Conservation (phyloP, 805 yeast species). For the Cyberlindnera maritima region DNA sequence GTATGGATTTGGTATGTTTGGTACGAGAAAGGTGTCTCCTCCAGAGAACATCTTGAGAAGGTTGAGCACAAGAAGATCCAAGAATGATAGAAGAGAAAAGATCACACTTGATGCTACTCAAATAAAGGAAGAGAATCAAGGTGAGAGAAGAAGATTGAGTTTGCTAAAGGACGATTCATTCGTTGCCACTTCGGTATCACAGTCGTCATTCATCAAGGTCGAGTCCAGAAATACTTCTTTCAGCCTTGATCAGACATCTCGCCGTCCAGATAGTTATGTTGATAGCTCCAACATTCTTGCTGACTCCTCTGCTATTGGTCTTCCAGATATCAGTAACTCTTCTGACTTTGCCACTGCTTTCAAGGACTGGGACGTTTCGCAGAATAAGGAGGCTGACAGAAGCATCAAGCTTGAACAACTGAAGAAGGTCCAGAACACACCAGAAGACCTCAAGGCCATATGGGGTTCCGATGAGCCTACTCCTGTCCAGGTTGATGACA, state of each 20-base stretch:
- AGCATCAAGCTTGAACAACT: background rate
- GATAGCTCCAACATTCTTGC: slow-evolving; percentile 2
- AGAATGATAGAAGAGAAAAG: slow-evolving; percentile 14
- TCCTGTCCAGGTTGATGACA: background rate
- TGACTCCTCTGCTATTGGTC: slow-evolving; percentile 15
- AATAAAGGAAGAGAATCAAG: slow-evolving; percentile 3
- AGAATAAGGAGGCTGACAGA: background rate
- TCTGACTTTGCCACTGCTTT: slow-evolving; percentile 49
- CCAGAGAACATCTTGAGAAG: slow-evolving; percentile 23
- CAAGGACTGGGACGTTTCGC: slow-evolving; percentile 29
- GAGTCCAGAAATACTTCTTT: slow-evolving; percentile 23
- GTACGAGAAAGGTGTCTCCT: slow-evolving; percentile 18
- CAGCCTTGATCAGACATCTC: slow-evolving; percentile 3
- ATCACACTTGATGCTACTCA: slow-evolving; percentile 8
- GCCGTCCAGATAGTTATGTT: background rate
- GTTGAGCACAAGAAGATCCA: slow-evolving; percentile 20
- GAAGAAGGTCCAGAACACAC: background rate
- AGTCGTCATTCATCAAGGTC: slow-evolving; percentile 22
- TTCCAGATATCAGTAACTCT: slow-evolving; percentile 47
- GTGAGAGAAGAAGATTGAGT: slow-evolving; percentile 9
- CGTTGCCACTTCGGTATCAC: slow-evolving; percentile 24
- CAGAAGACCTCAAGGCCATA: slow-evolving; percentile 17
- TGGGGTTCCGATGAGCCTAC: slow-evolving; percentile 22
- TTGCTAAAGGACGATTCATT: slow-evolving; percentile 19
- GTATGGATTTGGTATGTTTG: slow-evolving; percentile 14